Evolutionary conservation across 2,329 filamentous ascomycete genomes (phyloP).

Genomic region (Zasmidium angulare): DNA sequence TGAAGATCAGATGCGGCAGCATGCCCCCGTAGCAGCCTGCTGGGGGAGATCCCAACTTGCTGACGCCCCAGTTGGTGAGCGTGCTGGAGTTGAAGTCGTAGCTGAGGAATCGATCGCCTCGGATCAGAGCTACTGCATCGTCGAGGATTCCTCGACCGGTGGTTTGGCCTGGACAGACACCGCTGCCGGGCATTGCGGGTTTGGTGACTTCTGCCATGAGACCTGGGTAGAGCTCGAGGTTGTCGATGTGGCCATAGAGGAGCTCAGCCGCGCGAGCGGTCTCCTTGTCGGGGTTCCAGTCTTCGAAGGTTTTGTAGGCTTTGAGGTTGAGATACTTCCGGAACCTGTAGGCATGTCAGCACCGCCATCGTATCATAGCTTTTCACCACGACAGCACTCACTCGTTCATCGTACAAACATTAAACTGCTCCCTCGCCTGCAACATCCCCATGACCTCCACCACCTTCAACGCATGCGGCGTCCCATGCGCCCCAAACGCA

Average conservation of each 20-base stretch:
- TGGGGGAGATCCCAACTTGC: slow-evolving; percentile 40
- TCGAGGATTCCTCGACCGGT: slow-evolving; percentile 48
- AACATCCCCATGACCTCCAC: slow-evolving; percentile 51
- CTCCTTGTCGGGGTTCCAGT: slow-evolving; percentile 39
- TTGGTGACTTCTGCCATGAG: slow-evolving; percentile 58
- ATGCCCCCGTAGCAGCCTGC: slow-evolving; percentile 47
- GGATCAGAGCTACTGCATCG: slow-evolving; percentile 50
- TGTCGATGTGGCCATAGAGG: slow-evolving; percentile 52
- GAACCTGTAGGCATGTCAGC: slow-evolving; percentile 27
- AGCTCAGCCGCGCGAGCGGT: slow-evolving; percentile 43
- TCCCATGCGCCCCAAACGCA: slow-evolving; percentile 52
- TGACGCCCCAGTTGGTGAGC: slow-evolving; percentile 53
- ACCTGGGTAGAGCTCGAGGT: slow-evolving; percentile 60
- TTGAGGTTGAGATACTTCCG: slow-evolving; percentile 39
- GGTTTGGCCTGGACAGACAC: slow-evolving; percentile 48
- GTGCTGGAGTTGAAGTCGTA: slow-evolving; percentile 52
- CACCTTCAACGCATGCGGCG: slow-evolving; percentile 47
- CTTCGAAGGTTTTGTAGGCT: slow-evolving; percentile 36
- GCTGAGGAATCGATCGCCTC: slow-evolving; percentile 49
- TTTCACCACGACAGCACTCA: slow-evolving; percentile 30
- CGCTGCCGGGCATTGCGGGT: slow-evolving; percentile 48
- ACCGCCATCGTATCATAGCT: background rate
- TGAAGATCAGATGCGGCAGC: slow-evolving; percentile 46
- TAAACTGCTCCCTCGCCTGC: slow-evolving; percentile 48
- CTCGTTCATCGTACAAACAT: slow-evolving; percentile 55